Evolutionary conservation across 176 grass and related monocot genomes (phyloP).

Genomic region (Bothriochloa decipiens): DNA sequence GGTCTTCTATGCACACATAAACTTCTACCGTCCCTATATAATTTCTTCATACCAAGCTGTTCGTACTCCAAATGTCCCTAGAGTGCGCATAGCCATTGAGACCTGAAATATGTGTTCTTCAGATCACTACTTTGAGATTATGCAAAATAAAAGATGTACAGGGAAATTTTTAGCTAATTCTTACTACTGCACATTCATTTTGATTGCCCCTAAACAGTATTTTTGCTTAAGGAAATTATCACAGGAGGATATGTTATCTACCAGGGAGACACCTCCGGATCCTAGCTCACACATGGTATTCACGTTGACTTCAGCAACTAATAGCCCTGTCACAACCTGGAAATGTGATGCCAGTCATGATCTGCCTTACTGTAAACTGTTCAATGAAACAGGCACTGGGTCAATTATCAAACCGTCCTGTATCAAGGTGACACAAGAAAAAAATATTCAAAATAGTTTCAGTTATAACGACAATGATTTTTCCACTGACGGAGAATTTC

Average conservation of each 20-base stretch:
- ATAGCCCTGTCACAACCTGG: slow-evolving; percentile 86
- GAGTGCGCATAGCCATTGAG: slow-evolving; percentile 88
- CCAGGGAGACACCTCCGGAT: slow-evolving; percentile 95
- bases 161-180: slow-evolving; percentile 12
- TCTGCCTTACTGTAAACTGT: slow-evolving; percentile 19
- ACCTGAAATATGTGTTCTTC: slow-evolving; percentile 61
- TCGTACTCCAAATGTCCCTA: slow-evolving; percentile 84
- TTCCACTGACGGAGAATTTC: neutral
- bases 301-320: slow-evolving; percentile 96
- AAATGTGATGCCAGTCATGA: slow-evolving; percentile 45
- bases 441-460: slow-evolving; percentile 20
- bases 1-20: slow-evolving; percentile 22
- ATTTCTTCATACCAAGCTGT: slow-evolving; percentile 73
- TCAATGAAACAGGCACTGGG: slow-evolving; percentile 20
- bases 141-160: neutral
- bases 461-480: neutral
- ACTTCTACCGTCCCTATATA: neutral
- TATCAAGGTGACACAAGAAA: slow-evolving; percentile 55
- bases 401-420: slow-evolving; percentile 56
- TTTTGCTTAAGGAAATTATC: slow-evolving; percentile 6
- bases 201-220: neutral
- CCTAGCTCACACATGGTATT: slow-evolving; percentile 98
- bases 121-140: slow-evolving; percentile 7
- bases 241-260: slow-evolving; percentile 39
- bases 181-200: slow-evolving; percentile 3